Base-by-base conservation (phyloP, 139 green algal species). In the Volvox africanus region DNA sequence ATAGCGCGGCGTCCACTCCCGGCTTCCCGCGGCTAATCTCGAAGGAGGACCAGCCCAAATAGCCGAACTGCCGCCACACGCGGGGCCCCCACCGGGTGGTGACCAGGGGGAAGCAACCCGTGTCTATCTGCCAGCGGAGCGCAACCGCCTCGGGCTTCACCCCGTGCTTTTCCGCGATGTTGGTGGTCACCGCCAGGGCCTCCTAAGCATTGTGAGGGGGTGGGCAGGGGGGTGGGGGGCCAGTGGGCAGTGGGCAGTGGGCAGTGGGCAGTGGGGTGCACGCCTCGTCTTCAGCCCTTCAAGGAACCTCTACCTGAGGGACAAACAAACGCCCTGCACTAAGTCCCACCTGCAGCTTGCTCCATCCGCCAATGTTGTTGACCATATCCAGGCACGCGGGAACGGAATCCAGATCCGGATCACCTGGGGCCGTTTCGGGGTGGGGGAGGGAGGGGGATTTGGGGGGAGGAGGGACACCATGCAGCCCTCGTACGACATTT, bases 41-140 rank as follows among this genome's bases (percentile, higher is more conserved):
- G 0, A 61, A 0, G 20, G 75, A 61, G 20, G 65, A 21, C 87
- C 83, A 91, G 86, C 92, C 91, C 55, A 83, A 37, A 81, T 92
- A 93, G 18, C 92, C 92, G 69, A 95, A 95, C 80, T 92, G 91
- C 16, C 82, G 67, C 92, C 93, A 96, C 30, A 79, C 67, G 19
- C 61, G 68, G 3, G 55, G 18, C 0, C 22, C 86, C 92, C 94
- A 96, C 61, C 92, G 92, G 22, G 81, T 89, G 71, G 89, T 89
- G 21, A 82, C 82, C 30, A 95, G 30, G n/a, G 94, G 94, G 90
- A 95, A 95, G 67, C 86, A 91, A 62, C 94, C 94, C 65, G 91
- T 86, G 90, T 96, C 94, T 14, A 95, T 94, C 55, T 93, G 91
- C 92, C 93, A 96, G 33, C 94, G 88, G 61, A 95, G 77, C 55